These are phyloP conservation scores for Verbena officinalis DNA, from an alignment of 257 asterid species.

Conservation along the genomic window DNA sequence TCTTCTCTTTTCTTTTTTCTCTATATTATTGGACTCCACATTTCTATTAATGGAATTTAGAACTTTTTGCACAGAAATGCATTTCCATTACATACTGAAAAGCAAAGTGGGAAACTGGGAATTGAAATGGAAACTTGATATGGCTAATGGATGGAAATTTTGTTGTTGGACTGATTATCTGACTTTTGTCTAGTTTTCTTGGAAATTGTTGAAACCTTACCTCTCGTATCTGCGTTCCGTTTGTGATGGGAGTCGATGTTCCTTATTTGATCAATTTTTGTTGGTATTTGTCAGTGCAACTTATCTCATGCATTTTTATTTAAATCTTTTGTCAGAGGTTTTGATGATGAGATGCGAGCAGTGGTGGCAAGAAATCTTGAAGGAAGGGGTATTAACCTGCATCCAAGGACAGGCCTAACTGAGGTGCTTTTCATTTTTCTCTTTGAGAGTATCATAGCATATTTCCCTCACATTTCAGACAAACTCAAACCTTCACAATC, in stretches of 20 bases:
- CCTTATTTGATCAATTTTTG: constrained; percentile 1
- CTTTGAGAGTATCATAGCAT: background rate
- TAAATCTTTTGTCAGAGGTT: constrained; percentile 66
- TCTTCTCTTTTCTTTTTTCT: no score
- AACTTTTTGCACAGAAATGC: background rate
- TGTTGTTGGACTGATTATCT: background rate
- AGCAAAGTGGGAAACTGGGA: background rate
- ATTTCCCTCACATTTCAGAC: constrained; percentile 4
- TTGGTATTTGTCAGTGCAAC: constrained; percentile 9
- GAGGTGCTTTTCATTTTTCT: constrained; percentile 53
- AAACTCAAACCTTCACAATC: background rate
- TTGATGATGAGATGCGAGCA: constrained; percentile 95
- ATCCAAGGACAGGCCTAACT: constrained; percentile 72
- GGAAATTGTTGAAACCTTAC: background rate
- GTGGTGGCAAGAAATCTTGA: constrained; percentile 89
- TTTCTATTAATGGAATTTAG: background rate
- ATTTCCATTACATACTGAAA: background rate
- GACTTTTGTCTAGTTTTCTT: background rate
- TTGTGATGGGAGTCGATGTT: background rate
- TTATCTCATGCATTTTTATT: constrained; percentile 14
- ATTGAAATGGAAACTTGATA: background rate
- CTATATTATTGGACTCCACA: background rate
- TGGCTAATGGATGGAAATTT: background rate
- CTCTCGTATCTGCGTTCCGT: background rate
- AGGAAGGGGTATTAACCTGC: constrained; percentile 93